Base-by-base conservation (phyloP, 805 yeast species). In the Candida ipomoeae region DNA sequence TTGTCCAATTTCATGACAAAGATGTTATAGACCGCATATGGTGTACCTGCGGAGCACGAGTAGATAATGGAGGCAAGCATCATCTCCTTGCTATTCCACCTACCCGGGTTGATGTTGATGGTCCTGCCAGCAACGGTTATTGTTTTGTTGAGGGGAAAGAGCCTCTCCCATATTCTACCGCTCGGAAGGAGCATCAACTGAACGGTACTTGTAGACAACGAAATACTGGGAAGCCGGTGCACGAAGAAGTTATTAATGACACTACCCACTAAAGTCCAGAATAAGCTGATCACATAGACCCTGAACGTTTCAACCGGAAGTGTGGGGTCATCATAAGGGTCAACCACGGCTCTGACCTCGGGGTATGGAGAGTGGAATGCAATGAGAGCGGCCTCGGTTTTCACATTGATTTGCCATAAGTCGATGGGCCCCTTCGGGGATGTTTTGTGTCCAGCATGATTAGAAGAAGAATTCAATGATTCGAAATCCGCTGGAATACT, bases 331-430 rank as follows among this genome's bases (percentile, higher is more conserved):
- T 83, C 87, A 46, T 57, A 68, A 11, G 83, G 78, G 15, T 81
- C 83, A n/a, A 82, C 82, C 17, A 84, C 78, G 8, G 87, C 82
- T 36, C 88, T 66, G 13, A 84, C 84, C 58, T 84, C 88, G 1
- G 87, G 84, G 54, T 82, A 82, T 5, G 86, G 85, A 5, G 84
- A 78, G 60, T 73, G 75, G 55, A 51, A 70, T 15, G 66, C 68
- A 17, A 66, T 67, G 40, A 78, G 59, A 31, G 70, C 73, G 4
- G 81, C 81, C 50, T 76, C 75, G 32, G 72, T 60, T 51, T 65
- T 67, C 35, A 66, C 62, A 40, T 70, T 71, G 15, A 73, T 58
- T 8, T 55, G 52, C 73, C 73, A 68, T 38, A 40, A 44, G 6
- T 18, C 21, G 8, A 21, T 26, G 33, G 26, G 44, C 13, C 13